Evolutionary conservation across 2,329 filamentous ascomycete genomes (phyloP), one percentile per base, ranked within the genome.

Genomic region (Curvularia spicifera): DNA sequence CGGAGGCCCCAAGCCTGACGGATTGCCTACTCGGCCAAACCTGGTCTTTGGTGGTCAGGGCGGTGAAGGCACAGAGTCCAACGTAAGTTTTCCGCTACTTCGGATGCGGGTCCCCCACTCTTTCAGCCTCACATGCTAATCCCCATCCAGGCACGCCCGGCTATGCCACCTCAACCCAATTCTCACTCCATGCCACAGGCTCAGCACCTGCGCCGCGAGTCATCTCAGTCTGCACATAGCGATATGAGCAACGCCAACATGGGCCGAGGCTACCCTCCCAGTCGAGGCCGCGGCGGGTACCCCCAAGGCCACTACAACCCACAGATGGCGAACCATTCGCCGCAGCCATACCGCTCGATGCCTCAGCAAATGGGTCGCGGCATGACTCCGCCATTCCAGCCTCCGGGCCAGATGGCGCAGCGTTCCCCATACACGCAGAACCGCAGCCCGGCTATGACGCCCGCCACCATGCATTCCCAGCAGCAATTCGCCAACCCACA

Each of bases 161-260:
- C 87, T 47, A 82, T 86, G 66, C 84, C 86, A 59, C 85, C 73
- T 8, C 71, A 76, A 48, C 65, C 68, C 51, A 75, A 73, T 60
- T 63, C 70, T 9, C 66, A 73, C 59, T 59, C 70, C n/a, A 62
- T 74, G n/a, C 73, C 86, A 53, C 89, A 90, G 71, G 84, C 87
- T n/a, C 86, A 85, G 64, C 93, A 98, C 78, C 85, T 91, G 69
- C 90, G 94, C 71, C 89, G 92, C 68, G 90, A 94, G 75, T 97
- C 94, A 29, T 89, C 89, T 37, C 92, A 95, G 72, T 96, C 91
- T 22, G 84, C 87, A 64, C 90, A 94, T 76, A 87, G 86, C 74
- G 90, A 93, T 64, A 85, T 89, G 78, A 85, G 83, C 76, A 87
- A 84, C 85, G 86, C 72, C 64, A 80, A 78, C 70, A 78, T 81